These are phyloP conservation scores for Pugionium dolabratum DNA, from an alignment of 345 rosid genomes.

Conservation along the genomic window DNA sequence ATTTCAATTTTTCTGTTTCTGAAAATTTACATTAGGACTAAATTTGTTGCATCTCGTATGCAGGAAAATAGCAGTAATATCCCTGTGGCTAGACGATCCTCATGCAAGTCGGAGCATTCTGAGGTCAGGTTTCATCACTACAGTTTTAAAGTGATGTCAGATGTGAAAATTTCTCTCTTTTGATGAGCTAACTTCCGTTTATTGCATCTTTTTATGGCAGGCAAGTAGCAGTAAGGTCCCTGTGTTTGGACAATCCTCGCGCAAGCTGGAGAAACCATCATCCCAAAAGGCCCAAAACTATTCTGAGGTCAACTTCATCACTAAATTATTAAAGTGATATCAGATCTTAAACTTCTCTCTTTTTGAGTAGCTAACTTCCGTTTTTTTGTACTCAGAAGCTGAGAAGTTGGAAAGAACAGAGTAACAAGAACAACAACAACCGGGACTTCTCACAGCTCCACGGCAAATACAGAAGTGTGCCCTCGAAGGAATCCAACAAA, in stretches of 20 bases:
- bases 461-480: constrained; percentile 1
- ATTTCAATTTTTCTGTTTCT: background rate
- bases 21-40: background rate
- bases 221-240: constrained; percentile 33
- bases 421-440: constrained; percentile 11
- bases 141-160: constrained; percentile 12
- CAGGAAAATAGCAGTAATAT: constrained; percentile 38
- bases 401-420: constrained; percentile 29
- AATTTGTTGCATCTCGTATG: background rate
- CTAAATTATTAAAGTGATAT: constrained; percentile 1
- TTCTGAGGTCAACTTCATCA: constrained; percentile 26
- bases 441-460: constrained; percentile 14
- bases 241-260: constrained; percentile 2
- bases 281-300: constrained; percentile 22
- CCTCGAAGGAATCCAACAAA: constrained; percentile 5
- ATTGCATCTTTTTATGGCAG: constrained; percentile 20
- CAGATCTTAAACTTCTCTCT: background rate
- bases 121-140: constrained; percentile 28
- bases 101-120: background rate
- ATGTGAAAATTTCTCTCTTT: no score
- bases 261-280: background rate
- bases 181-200: no score
- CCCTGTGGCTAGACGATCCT: constrained; percentile 9
- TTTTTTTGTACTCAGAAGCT: constrained; percentile 35
- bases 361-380: no score